These are phyloP conservation scores for Paramecium sonneborni DNA, from an alignment of 73 alveolate genomes.

Conservation along the genomic window DNA sequence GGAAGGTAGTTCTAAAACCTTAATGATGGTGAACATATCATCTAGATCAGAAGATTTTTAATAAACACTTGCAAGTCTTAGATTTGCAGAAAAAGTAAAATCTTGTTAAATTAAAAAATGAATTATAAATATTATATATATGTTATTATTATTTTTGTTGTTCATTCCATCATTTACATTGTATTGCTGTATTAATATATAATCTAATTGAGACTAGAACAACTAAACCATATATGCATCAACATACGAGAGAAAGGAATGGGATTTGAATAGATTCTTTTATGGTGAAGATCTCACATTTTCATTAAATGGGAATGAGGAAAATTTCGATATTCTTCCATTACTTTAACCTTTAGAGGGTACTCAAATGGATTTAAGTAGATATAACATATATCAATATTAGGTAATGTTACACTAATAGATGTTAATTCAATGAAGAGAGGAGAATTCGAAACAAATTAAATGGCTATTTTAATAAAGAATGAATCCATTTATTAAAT, in stretches of 20 bases:
- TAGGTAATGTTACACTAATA: not conserved
- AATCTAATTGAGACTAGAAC: not conserved
- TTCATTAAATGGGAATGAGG: not conserved
- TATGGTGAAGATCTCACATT: not conserved
- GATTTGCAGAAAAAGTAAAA: conserved; percentile 64
- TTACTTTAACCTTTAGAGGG: not conserved
- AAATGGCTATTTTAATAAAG: not conserved
- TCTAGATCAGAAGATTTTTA: conserved; percentile 72
- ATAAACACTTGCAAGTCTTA: conserved; percentile 47
- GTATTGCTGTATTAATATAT: not conserved
- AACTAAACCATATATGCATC: not conserved
- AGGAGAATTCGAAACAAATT: not conserved
- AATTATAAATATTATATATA: not conserved
- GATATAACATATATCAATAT: not conserved
- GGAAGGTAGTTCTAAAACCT: conserved; percentile 97
- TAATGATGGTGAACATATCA: conserved; percentile 93
- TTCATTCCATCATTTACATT: not conserved
- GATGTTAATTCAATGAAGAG: not conserved
- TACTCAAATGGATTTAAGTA: not conserved
- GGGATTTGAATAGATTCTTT: not conserved
- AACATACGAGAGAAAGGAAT: not conserved
- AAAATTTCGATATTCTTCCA: not conserved
- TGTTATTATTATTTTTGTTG: not conserved
- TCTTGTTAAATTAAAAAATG: conserved; percentile 33
- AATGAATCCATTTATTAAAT: not conserved